Evolutionary conservation across 2,329 filamentous ascomycete species (phyloP), one percentile per base, ranked within the genome.

Genomic region (Fusarium sulawesiense): DNA sequence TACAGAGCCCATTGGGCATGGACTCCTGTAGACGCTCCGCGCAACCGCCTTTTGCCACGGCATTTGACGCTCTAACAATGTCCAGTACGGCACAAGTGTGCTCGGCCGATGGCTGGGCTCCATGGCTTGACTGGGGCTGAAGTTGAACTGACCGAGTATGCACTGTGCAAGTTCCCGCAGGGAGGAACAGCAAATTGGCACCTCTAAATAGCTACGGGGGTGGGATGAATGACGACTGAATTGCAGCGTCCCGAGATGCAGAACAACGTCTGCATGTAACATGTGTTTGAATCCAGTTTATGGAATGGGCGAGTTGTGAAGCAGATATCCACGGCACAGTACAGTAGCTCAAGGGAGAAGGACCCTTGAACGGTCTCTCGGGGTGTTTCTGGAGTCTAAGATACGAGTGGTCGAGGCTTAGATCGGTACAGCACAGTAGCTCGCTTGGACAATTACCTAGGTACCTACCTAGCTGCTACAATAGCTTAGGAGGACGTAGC

Each of bases 31-130:
- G 66, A 51, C 45, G 53, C 49, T 60, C 60, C 48, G 53, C 56
- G 56, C 68, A 68, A 60, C 64, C 60, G 51, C 60, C 66, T 54
- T 68, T 69, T 64, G 68, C 68, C 61, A 70, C 65, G 61, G 69
- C 65, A 70, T 69, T 62, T 63, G 59, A 46, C 56, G 42, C 45
- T 65, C 37, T 50, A 37, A 42, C n/a, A 20, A 27, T 51, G 21
- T 34, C 21, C 14, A 50, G 29, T 57, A 48, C 58, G n/a, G 42
- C 49, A 46, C 32, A 23, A 37, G 44, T 30, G 47, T 60, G 48
- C 48, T 68, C 49, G 37, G 37, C 32, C 44, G 50, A 71, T 64
- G 63, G 50, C 61, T 69, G 64, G 53, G 34, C 20, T 32, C 30
- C 30, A 32, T 37, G 48, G 23, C 49, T 51, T 30, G 30, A 34